These are phyloP conservation scores for Salmacisia buchloeana DNA, from an alignment of 1,284 basidiomycete genomes.

Conservation along the genomic window DNA sequence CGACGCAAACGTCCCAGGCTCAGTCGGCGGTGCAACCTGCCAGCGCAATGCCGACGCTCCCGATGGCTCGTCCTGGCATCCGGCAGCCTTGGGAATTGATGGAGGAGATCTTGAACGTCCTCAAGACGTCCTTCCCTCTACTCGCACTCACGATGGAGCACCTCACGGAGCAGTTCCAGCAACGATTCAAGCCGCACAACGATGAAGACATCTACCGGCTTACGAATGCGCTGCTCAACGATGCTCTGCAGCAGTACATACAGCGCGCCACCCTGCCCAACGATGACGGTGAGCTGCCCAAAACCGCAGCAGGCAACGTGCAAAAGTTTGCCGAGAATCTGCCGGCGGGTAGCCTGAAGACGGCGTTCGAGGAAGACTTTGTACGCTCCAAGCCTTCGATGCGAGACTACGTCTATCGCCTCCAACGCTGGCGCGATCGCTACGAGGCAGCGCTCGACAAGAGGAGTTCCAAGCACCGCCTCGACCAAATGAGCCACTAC, in stretches of 20 bases:
- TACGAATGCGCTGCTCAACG: slow-evolving; percentile 73
- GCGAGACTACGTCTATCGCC: slow-evolving; percentile 78
- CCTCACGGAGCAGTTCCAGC: slow-evolving; percentile 89
- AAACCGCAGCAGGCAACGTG: slow-evolving; percentile 60
- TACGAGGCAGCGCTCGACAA: slow-evolving; percentile 81
- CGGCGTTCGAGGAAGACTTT: slow-evolving; percentile 89
- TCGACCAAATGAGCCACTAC: slow-evolving; percentile 87
- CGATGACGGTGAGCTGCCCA: slow-evolving; percentile 70
- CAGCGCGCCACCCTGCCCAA: slow-evolving; percentile 39
- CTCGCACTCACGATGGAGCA: slow-evolving; percentile 93
- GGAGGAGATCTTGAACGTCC: slow-evolving; percentile 86
- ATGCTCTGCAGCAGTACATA: slow-evolving; percentile 55
- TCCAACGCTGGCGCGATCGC: slow-evolving; percentile 88
- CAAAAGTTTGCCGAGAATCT: slow-evolving; percentile 64
- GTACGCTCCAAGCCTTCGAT: slow-evolving; percentile 72
- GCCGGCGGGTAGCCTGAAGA: slow-evolving; percentile 53
- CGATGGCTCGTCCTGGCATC: slow-evolving; percentile 19
- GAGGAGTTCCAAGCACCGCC: slow-evolving; percentile 74
- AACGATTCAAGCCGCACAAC: slow-evolving; percentile 80
- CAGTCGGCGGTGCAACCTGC: neutral
- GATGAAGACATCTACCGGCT: slow-evolving; percentile 96
- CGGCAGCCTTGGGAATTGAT: slow-evolving; percentile 83
- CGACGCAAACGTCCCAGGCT: neutral
- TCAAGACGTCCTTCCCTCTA: slow-evolving; percentile 95
- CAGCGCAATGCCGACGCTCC: neutral